Base-by-base conservation (phyloP, 176 grass and related monocot genomes). In the maize (Zea mays) region DNA sequence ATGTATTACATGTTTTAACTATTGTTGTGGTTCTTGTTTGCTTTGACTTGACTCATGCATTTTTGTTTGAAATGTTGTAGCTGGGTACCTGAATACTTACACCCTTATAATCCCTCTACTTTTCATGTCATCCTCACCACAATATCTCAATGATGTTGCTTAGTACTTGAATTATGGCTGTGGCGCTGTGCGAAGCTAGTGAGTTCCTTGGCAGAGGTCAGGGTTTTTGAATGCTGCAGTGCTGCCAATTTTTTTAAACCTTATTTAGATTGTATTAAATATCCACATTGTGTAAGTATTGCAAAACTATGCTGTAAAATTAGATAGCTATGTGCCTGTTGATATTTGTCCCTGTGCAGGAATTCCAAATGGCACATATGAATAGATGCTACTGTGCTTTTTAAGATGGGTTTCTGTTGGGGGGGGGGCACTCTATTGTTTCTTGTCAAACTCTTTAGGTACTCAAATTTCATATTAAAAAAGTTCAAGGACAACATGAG, bases 91-190 rank as follows among this genome's bases (percentile, higher is more conserved):
- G 10, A 82, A 73, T 34, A 38, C 44, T 63, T 72, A 7, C 60
- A 50, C 71, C 38, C 47, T 33, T 71, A 38, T 71, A 45, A 14
- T 65, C 37, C 33, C 60, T 7, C 6, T 34, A 4, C 40, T 45
- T 27, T 8, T 9, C 0, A 20, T 50, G 9, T 51, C 17, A 12
- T 35, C 39, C 3, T 67, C 21, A 56, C 38, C 13, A 36, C 2
- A 69, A 58, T 45, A 40, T 56, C 11, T 83, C 37, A 14, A 8
- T 69, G 17, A 62, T 56, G 54, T 68, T 76, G 50, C 52, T 15
- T 49, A 76, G 62, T 83, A 62, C 33, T 49, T 58, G 57, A 60
- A 67, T 49, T 41, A 76, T 83, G 15, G n/a, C n/a, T n/a, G n/a
- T n/a, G n/a, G n/a, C n/a, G 5, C 67, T 67, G 51, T 58, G 81